Conservation (phyloP, 176 grass and related monocot species). For the Poa pratensis region DNA sequence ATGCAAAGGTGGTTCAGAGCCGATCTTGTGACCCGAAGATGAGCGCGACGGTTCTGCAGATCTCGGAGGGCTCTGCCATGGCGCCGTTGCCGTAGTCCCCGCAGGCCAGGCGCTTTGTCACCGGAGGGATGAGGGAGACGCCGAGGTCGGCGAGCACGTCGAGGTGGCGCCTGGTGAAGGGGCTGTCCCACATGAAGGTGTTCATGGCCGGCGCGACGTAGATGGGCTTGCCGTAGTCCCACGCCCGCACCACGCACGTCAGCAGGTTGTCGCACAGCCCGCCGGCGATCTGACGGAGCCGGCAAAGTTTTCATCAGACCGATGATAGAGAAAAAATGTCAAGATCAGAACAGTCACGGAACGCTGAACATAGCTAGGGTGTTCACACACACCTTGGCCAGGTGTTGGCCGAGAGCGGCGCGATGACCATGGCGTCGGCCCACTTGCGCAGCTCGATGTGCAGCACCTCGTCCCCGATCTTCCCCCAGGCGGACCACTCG, state of each 20-base stretch:
- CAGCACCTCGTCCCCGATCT: constrained; percentile 75
- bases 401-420: constrained; percentile 77
- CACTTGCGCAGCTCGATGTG: constrained; percentile 87
- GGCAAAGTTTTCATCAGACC: neutral
- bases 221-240: constrained; percentile 81
- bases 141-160: constrained; percentile 53
- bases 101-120: constrained; percentile 68
- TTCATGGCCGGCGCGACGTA: constrained; percentile 84
- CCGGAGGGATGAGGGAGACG: constrained; percentile 58
- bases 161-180: constrained; percentile 74
- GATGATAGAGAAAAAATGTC: no score
- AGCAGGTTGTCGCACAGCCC: constrained; percentile 86
- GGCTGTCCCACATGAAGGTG: constrained; percentile 83
- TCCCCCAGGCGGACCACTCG: constrained; percentile 68
- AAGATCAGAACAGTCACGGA: neutral
- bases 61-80: constrained; percentile 66
- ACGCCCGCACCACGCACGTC: constrained; percentile 80
- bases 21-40: constrained; percentile 31
- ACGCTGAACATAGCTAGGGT: neutral
- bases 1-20: neutral
- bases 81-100: constrained; percentile 73
- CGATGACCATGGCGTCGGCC: constrained; percentile 79
- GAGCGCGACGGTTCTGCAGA: constrained; percentile 56
- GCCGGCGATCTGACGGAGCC: constrained; percentile 58
- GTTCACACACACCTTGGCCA: constrained; percentile 59